These are phyloP conservation scores for Kazachstania martiniae DNA, from an alignment of 805 yeast genomes.

Conservation along the genomic window DNA sequence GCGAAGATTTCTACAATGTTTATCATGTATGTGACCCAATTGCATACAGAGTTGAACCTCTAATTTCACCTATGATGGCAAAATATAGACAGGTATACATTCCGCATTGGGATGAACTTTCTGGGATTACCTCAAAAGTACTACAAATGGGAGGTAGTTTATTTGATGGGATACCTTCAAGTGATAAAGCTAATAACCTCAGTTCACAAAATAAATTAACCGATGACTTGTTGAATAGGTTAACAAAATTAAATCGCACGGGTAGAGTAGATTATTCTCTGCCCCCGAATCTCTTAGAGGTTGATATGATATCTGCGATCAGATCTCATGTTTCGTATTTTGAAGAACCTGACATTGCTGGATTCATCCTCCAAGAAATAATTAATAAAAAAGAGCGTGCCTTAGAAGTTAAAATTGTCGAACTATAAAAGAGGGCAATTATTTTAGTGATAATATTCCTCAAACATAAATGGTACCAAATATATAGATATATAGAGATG, in stretches of 20 bases:
- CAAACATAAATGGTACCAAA: too few relatives aligned
- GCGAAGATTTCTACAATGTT: slow-evolving; percentile 63
- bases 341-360: slow-evolving; percentile 77
- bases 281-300: slow-evolving; percentile 68
- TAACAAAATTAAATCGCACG: slow-evolving; percentile 46
- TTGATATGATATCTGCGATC: slow-evolving; percentile 68
- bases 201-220: slow-evolving; percentile 20
- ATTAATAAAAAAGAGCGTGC: too few relatives aligned
- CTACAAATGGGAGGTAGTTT: slow-evolving; percentile 18
- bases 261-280: slow-evolving; percentile 78
- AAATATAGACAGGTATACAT: slow-evolving; percentile 17
- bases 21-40: slow-evolving; percentile 91
- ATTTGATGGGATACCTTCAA: slow-evolving; percentile 11
- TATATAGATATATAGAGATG: too few relatives aligned
- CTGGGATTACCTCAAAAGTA: slow-evolving; percentile 22
- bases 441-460: too few relatives aligned
- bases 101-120: slow-evolving; percentile 19
- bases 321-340: slow-evolving; percentile 85
- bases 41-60: slow-evolving; percentile 82
- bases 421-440: too few relatives aligned
- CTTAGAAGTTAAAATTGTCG: too few relatives aligned
- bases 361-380: slow-evolving; percentile 59
- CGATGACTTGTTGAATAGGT: neutral
- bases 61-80: slow-evolving; percentile 32
- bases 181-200: slow-evolving; percentile 7